These are phyloP conservation scores for Aurantiochytrium sp. DNA, from an alignment of 108 stramenopile genomes.

Conservation along the genomic window DNA sequence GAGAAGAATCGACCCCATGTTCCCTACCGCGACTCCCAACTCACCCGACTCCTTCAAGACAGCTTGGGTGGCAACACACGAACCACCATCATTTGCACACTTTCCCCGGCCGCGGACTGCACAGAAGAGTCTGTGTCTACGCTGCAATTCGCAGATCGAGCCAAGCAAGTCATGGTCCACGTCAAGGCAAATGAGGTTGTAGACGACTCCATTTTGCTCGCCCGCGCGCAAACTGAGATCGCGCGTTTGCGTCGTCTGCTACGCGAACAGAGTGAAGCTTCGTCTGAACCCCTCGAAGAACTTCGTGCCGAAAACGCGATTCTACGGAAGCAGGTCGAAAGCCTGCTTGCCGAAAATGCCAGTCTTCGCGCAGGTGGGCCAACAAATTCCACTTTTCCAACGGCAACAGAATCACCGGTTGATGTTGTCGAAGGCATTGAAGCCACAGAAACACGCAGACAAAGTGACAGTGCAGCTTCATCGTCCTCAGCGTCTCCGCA, in stretches of 20 bases:
- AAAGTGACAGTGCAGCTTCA: no score
- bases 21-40: constrained; percentile 50
- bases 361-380: not conserved
- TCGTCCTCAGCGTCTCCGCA: no score
- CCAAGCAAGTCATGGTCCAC: constrained; percentile 39
- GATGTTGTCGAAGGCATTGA: not conserved
- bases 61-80: constrained; percentile 50
- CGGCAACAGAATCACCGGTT: not conserved
- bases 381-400: not conserved
- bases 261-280: not conserved
- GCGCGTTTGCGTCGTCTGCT: constrained; percentile 17
- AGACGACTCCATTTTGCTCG: constrained; percentile 17
- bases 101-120: constrained; percentile 41
- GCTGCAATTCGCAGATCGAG: constrained; percentile 50
- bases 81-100: constrained; percentile 52
- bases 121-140: constrained; percentile 52
- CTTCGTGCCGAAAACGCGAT: not conserved
- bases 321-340: not conserved
- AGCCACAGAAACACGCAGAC: no score
- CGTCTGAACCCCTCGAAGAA: not conserved
- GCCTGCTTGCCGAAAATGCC: not conserved
- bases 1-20: constrained; percentile 38
- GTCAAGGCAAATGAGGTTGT: constrained; percentile 39
- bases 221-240: constrained; percentile 22
- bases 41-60: constrained; percentile 59